Percentiles rank a stretch among this genome's conserved stretches.
phyloP scores from a whole-genome alignment of 495 filamentous ascomycete species.

The Durotheca rogersii region DNA sequence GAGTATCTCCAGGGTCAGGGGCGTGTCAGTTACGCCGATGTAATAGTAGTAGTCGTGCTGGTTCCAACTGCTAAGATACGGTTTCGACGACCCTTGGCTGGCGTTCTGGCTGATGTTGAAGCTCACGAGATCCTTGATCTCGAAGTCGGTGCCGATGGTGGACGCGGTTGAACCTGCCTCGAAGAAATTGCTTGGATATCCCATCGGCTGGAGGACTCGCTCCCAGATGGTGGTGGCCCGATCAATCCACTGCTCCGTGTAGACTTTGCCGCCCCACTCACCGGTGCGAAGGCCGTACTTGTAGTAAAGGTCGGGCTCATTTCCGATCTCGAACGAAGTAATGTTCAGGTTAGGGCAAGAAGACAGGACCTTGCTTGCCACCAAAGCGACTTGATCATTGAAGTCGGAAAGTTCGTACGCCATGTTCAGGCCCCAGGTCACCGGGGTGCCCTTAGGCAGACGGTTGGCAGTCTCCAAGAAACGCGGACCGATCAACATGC shows the following conservation, averaged over 20 bases:
- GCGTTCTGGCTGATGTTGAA: slow-evolving; percentile 20
- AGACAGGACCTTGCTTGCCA: slow-evolving; percentile 33
- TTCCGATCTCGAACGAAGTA: slow-evolving; percentile 44
- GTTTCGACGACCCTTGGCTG: slow-evolving; percentile 17
- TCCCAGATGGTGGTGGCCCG: slow-evolving; percentile 36
- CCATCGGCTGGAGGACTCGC: slow-evolving; percentile 34
- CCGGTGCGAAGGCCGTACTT: slow-evolving; percentile 36
- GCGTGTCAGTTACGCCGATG: slow-evolving; percentile 33
- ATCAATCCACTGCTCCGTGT: slow-evolving; percentile 37
- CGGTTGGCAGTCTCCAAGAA: slow-evolving; percentile 41
- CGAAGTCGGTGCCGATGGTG: slow-evolving; percentile 41
- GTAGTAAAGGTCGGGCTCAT: slow-evolving; percentile 43
- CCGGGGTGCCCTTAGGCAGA: slow-evolving; percentile 37
- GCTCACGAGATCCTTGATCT: slow-evolving; percentile 32
- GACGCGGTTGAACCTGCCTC: slow-evolving; percentile 40
- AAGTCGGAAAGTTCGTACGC: slow-evolving; percentile 37
- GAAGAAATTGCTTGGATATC: slow-evolving; percentile 40
- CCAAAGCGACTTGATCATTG: slow-evolving; percentile 30
- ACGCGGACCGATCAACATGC: slow-evolving; percentile 35
- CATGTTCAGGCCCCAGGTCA: slow-evolving; percentile 42
- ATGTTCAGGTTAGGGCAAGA: slow-evolving; percentile 35
- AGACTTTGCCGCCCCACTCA: slow-evolving; percentile 35
- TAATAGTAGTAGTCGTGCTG: slow-evolving; percentile 48
- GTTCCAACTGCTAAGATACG: slow-evolving; percentile 37
- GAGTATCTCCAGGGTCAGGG: slow-evolving; percentile 32